Evolutionary conservation across 495 filamentous ascomycete genomes (phyloP), one percentile per base, ranked within the genome.

Genomic region (Podospora bellae-mahoneyi): DNA sequence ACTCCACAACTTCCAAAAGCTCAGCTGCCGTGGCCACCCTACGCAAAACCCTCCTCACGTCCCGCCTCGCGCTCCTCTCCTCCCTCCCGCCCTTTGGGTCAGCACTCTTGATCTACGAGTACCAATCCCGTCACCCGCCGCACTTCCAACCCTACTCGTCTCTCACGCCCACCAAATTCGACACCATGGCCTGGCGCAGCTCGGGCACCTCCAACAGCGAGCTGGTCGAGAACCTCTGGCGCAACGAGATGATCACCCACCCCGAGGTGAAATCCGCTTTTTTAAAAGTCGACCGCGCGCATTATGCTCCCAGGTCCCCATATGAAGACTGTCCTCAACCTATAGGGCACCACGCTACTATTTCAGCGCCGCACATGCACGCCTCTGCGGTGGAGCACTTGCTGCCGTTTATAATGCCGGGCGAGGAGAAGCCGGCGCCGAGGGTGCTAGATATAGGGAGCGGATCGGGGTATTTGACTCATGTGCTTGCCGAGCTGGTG

Each of bases 291-390:
- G 95, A 99, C 77, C 87, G 95, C 62, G 93, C 88, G 2, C 87
- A 97, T 79, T 99, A 94, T 82, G 85, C 88, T 20, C 85, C 86
- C 60, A 62, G 74, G 5, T 64, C 73, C 5, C 86, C 95, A 1
- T 99, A 98, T 81, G 86, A 91, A 64, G 95, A 99, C 84, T 91
- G 89, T 27, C 95, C 95, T 9, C 94, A 98, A 78, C 74, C 86
- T 66, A 98, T 99, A 79, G 94, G 96, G 64, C 87, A 91, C 77
- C 71, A 77, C 18, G 95, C 95, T 64, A 99, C 96, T 64, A 99
- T 99, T 72, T 94, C 90, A 32, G 95, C 95, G 23, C 95, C 95
- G 19, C 95, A 99, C 84, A 99, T 99, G 92, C 95, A 99, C 80
- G 94, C 92, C 75, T 84, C 88, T 44, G 90, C 90, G 44, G 84